Percentiles rank a stretch among this genome's conserved stretches.
phyloP scores from a whole-genome alignment of 768 basidiomycete species.

The Hypsizygus marmoreus region DNA sequence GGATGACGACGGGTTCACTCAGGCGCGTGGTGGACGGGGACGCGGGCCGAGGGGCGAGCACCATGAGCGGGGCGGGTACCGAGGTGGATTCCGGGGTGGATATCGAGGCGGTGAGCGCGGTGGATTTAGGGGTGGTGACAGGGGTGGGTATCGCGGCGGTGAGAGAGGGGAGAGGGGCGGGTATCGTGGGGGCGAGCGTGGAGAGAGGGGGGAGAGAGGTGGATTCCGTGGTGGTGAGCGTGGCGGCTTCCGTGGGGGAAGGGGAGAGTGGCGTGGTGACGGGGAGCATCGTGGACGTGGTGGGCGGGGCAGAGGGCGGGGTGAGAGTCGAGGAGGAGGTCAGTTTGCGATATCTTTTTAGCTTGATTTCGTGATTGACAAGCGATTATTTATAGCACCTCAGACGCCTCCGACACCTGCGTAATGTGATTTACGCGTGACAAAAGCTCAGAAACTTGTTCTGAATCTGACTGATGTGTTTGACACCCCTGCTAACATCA shows the following conservation, averaged over 20 bases:
- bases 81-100: constrained; percentile 43
- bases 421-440: constrained; percentile 8
- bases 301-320: constrained; percentile 36
- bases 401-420: constrained; percentile 22
- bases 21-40: constrained; percentile 50
- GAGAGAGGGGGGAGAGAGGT: constrained; percentile 20
- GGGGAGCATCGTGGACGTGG: constrained; percentile 47
- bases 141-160: constrained; percentile 35
- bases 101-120: constrained; percentile 30
- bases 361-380: constrained; percentile 2
- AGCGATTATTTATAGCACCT: constrained; percentile 11
- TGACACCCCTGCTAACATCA: no score
- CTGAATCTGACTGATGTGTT: no score
- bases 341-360: constrained; percentile 3
- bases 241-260: constrained; percentile 31
- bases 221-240: constrained; percentile 31
- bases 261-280: constrained; percentile 54
- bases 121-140: constrained; percentile 25
- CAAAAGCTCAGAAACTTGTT: constrained; percentile 2
- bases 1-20: constrained; percentile 69
- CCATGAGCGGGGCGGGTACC: constrained; percentile 29
- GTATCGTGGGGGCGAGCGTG: constrained; percentile 38
- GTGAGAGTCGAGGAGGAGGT: constrained; percentile 44
- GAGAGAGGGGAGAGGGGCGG: constrained; percentile 38
- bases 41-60: constrained; percentile 37